Evolutionary conservation across 2,329 filamentous ascomycete species (phyloP).

Genomic region (Colletotrichum spinosum): DNA sequence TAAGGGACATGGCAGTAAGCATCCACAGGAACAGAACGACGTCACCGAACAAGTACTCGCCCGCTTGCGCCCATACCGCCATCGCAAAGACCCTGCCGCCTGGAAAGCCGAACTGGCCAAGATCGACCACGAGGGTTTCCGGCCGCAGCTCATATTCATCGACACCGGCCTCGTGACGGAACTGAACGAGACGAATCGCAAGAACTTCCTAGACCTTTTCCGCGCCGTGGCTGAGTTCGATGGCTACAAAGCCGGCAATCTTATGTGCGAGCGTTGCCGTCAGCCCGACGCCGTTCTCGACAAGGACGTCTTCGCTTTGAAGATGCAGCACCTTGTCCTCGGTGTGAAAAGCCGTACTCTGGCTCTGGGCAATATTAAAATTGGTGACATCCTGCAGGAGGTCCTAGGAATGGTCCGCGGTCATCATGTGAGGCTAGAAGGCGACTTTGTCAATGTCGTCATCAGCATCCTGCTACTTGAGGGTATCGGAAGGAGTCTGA

Average conservation of each 20-base stretch:
- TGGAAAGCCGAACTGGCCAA: conserved; percentile 82
- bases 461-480: conserved; percentile 94
- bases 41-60: conserved; percentile 89
- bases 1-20: conserved; percentile 43
- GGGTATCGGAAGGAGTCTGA: conserved; percentile 88
- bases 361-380: conserved; percentile 92
- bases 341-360: conserved; percentile 92
- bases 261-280: conserved; percentile 96
- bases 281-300: conserved; percentile 92
- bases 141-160: conserved; percentile 96
- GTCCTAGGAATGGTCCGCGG: conserved; percentile 90
- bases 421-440: conserved; percentile 94
- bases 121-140: conserved; percentile 88
- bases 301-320: conserved; percentile 89
- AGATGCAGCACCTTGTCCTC: conserved; percentile 96
- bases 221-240: conserved; percentile 96
- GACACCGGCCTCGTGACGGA: conserved; percentile 96
- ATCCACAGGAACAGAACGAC: conserved; percentile 68
- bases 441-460: conserved; percentile 98
- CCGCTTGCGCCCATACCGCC: conserved; percentile 79
- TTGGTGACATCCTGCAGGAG: conserved; percentile 92
- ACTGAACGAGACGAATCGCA: conserved; percentile 85
- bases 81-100: conserved; percentile 69
- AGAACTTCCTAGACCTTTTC: conserved; percentile 96
- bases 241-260: conserved; percentile 91